phyloP scores from a whole-genome alignment of 768 basidiomycete species.

The Amanita molliuscula region DNA sequence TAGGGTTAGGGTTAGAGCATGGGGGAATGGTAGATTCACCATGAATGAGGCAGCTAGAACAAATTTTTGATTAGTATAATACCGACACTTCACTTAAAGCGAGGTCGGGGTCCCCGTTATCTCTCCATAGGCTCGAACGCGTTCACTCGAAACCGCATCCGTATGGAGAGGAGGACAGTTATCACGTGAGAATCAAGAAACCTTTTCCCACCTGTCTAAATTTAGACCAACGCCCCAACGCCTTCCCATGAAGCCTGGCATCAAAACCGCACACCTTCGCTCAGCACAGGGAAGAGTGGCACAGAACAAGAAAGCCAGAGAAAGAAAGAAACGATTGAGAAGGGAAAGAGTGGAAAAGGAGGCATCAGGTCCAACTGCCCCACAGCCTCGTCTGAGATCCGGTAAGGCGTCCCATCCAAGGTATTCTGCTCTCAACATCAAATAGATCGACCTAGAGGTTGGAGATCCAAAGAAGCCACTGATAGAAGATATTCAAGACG shows the following conservation, averaged over 20 bases:
- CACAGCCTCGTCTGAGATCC: not conserved
- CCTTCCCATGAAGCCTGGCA: not conserved
- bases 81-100: not conserved
- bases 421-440: not conserved
- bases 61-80: not conserved
- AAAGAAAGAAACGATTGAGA: not conserved
- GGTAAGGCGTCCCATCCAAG: not conserved
- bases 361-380: not conserved
- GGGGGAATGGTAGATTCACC: no score
- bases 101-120: not conserved
- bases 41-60: no score
- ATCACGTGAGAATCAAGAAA: not conserved
- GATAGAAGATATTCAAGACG: not conserved
- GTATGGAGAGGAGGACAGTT: not conserved
- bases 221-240: not conserved
- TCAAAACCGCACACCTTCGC: not conserved
- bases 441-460: not conserved
- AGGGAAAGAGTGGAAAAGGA: not conserved
- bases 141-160: slow-evolving; percentile 1
- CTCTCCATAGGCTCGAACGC: not conserved
- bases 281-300: not conserved
- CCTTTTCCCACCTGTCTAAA: not conserved
- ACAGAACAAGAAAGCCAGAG: not conserved
- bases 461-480: not conserved
- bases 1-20: no score